These are phyloP conservation scores for Zygotorulaspora chibaensis DNA, from an alignment of 805 yeast genomes.

Conservation along the genomic window DNA sequence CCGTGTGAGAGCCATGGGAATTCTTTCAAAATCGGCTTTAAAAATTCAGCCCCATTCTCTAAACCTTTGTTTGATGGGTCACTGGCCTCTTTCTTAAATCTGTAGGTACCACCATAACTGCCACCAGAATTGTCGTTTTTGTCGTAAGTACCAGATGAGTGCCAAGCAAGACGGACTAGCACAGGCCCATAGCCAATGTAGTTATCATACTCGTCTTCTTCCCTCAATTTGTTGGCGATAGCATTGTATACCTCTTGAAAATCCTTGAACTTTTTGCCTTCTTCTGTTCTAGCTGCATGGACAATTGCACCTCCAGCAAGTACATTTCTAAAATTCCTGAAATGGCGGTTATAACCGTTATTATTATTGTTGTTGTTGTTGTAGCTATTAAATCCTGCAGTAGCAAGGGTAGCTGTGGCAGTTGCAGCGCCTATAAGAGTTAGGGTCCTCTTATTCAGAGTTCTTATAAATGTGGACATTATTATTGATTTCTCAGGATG, in stretches of 20 bases:
- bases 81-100: slow-evolving; percentile 44
- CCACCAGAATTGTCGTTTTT: slow-evolving; percentile 55
- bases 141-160: slow-evolving; percentile 79
- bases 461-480: slow-evolving; percentile 23
- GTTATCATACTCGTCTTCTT: slow-evolving; percentile 56
- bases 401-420: slow-evolving; percentile 31
- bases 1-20: slow-evolving; percentile 74
- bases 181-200: slow-evolving; percentile 73
- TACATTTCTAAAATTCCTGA: slow-evolving; percentile 30
- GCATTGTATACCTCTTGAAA: slow-evolving; percentile 68
- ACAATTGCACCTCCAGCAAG: slow-evolving; percentile 38
- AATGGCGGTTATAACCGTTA: slow-evolving; percentile 14
- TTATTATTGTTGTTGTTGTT: slow-evolving; percentile 20
- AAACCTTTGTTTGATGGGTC: slow-evolving; percentile 65
- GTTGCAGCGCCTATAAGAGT: slow-evolving; percentile 30
- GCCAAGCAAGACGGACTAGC: slow-evolving; percentile 81
- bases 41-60: slow-evolving; percentile 50
- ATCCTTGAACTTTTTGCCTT: slow-evolving; percentile 40
- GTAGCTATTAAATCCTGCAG: slow-evolving; percentile 18
- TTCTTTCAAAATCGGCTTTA: slow-evolving; percentile 49
- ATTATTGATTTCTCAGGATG: not conserved
- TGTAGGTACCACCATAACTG: slow-evolving; percentile 68
- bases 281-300: slow-evolving; percentile 33
- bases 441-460: slow-evolving; percentile 21
- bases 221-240: slow-evolving; percentile 59